Percentiles rank a stretch among this genome's conserved stretches.
Evolutionary conservation across 805 yeast genomes (phyloP).

Genomic region (Metschnikowia vanudenii): DNA sequence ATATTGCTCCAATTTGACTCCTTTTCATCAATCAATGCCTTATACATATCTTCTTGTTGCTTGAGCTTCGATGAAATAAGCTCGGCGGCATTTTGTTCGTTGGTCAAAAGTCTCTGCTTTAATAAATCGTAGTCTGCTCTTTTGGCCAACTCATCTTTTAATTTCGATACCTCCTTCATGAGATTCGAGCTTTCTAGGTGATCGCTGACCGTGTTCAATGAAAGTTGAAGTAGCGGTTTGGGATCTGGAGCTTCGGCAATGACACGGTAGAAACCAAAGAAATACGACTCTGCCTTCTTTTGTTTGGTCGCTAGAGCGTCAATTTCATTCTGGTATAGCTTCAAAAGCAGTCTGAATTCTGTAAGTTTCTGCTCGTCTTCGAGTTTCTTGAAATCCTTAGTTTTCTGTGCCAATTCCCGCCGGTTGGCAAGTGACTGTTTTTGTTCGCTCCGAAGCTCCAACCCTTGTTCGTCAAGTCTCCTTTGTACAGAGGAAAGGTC

Average conservation of each 20-base stretch:
- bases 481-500: slow-evolving; percentile 70
- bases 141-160: slow-evolving; percentile 59
- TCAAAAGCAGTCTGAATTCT: slow-evolving; percentile 65
- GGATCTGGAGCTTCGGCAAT: slow-evolving; percentile 95
- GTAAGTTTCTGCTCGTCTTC: slow-evolving; percentile 63
- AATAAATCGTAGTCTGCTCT: slow-evolving; percentile 79
- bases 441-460: slow-evolving; percentile 70
- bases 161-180: slow-evolving; percentile 46
- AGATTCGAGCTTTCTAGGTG: slow-evolving; percentile 52
- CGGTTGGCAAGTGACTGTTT: slow-evolving; percentile 65
- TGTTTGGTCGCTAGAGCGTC: slow-evolving; percentile 78
- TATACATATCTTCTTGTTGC: slow-evolving; percentile 74
- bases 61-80: slow-evolving; percentile 51
- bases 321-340: slow-evolving; percentile 82
- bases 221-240: slow-evolving; percentile 68
- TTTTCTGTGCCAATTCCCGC: slow-evolving; percentile 73
- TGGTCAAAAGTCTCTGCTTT: slow-evolving; percentile 56
- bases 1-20: slow-evolving; percentile 64
- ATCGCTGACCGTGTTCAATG: slow-evolving; percentile 60
- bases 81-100: slow-evolving; percentile 61
- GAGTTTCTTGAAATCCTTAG: slow-evolving; percentile 81
- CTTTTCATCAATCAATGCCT: slow-evolving; percentile 68
- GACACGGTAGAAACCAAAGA: slow-evolving; percentile 70
- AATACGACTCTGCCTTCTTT: slow-evolving; percentile 67
- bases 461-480: slow-evolving; percentile 69